Conservation (phyloP, 169 alveolate species). For the Cryptosporidium felis region DNA sequence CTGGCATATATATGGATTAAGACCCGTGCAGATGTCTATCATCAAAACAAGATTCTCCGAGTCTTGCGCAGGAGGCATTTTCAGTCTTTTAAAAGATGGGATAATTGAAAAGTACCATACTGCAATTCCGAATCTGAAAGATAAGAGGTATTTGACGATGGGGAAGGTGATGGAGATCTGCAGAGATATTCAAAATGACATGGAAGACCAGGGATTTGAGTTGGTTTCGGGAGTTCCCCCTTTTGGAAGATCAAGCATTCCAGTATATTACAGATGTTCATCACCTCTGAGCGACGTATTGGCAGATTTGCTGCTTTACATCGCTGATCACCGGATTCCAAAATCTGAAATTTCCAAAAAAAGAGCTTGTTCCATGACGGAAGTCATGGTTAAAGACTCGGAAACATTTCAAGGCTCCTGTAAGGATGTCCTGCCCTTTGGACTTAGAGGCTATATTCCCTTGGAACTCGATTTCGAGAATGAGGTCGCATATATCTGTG, state of each 20-base stretch:
- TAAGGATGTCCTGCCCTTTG: background rate
- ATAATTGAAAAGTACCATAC: slow-evolving; percentile 39
- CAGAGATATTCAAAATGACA: background rate
- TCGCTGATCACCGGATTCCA: background rate
- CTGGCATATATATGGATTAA: slow-evolving; percentile 67
- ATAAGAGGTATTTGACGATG: slow-evolving; percentile 29
- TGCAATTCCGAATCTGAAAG: background rate
- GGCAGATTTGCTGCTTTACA: background rate
- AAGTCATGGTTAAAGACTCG: background rate
- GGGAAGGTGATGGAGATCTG: slow-evolving; percentile 39
- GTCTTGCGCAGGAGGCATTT: slow-evolving; percentile 25
- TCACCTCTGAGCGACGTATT: background rate
- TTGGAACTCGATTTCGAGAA: background rate
- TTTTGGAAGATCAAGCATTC: background rate
- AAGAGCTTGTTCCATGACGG: background rate
- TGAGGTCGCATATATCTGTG: background rate
- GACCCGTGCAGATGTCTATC: slow-evolving; percentile 18
- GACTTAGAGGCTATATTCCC: background rate
- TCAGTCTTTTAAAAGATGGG: background rate
- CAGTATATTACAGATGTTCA: slow-evolving; percentile 23
- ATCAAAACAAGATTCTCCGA: slow-evolving; percentile 30
- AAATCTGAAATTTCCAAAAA: background rate
- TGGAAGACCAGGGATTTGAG: background rate
- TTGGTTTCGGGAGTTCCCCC: background rate
- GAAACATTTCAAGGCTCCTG: background rate